These are phyloP conservation scores for Porpolomopsis calyptriformis DNA, from an alignment of 768 basidiomycete species.

Conservation along the genomic window DNA sequence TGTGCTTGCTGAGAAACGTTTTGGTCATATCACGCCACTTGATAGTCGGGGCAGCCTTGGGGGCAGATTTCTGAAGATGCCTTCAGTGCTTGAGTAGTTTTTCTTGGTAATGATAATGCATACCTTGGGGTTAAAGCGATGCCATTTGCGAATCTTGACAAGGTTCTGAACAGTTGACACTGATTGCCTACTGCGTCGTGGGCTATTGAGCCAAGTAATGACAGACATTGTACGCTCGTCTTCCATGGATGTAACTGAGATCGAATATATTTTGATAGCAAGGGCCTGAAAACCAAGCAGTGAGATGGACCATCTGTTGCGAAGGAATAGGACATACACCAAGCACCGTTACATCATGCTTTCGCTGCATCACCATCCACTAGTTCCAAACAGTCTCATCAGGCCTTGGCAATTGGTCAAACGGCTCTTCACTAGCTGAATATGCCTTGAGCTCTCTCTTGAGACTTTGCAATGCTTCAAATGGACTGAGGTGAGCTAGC, in stretches of 20 bases:
- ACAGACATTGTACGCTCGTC: conserved; percentile 15
- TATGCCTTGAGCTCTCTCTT: conserved; percentile 1
- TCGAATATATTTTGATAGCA: conserved; percentile 5
- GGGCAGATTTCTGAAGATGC: not conserved
- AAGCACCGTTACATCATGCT: not conserved
- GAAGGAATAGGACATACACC: not conserved
- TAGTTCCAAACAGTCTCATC: conserved; percentile 8
- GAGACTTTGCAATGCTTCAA: not conserved
- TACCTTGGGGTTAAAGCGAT: conserved; percentile 2
- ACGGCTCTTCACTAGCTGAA: conserved; percentile 1
- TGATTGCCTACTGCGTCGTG: conserved; percentile 9
- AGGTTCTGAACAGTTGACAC: conserved; percentile 7
- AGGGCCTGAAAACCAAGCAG: not conserved
- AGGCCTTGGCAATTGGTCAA: not conserved
- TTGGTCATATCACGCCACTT: conserved; percentile 2
- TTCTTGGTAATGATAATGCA: not conserved
- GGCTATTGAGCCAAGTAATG: conserved; percentile 14
- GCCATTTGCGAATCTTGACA: conserved; percentile 1
- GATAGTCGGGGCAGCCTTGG: not conserved
- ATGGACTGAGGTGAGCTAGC: conserved; percentile 1
- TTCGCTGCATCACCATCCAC: conserved; percentile 14
- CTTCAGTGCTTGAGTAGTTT: not conserved
- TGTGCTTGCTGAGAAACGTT: not conserved
- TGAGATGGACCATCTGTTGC: not conserved
- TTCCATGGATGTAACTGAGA: conserved; percentile 10